Evolutionary conservation across 495 filamentous ascomycete species (phyloP).

Genomic region (Thermochaetoides thermophila): DNA sequence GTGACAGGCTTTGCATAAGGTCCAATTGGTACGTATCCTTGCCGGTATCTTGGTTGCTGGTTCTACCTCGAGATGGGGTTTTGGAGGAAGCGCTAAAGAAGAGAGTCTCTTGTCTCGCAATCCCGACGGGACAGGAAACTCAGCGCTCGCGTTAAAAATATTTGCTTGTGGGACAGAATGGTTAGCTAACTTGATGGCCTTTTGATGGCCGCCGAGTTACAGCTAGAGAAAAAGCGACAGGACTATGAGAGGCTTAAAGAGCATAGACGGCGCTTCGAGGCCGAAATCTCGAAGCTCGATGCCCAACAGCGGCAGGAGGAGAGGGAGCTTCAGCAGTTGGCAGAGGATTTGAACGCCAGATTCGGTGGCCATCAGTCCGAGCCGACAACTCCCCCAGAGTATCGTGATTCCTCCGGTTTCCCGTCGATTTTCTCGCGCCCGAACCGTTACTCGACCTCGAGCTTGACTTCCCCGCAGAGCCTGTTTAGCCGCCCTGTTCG

Average conservation of each 20-base stretch:
- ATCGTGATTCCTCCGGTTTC: slow-evolving; percentile 56
- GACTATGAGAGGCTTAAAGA: slow-evolving; percentile 78
- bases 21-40: slow-evolving; percentile 39
- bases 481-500: slow-evolving; percentile 59
- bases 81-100: too few relatives aligned
- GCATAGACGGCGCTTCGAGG: slow-evolving; percentile 70
- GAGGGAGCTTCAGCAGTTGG: slow-evolving; percentile 66
- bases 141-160: too few relatives aligned
- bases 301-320: slow-evolving; percentile 67
- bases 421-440: slow-evolving; percentile 59
- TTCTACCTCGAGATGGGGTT: slow-evolving; percentile 1
- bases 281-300: slow-evolving; percentile 74
- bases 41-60: background rate
- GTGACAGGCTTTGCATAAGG: slow-evolving; percentile 38
- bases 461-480: slow-evolving; percentile 64
- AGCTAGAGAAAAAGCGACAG: slow-evolving; percentile 87
- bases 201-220: too few relatives aligned
- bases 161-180: background rate
- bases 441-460: slow-evolving; percentile 71
- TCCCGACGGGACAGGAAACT: too few relatives aligned
- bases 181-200: slow-evolving; percentile 13
- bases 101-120: too few relatives aligned
- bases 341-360: slow-evolving; percentile 47
- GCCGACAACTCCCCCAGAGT: slow-evolving; percentile 93
- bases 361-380: slow-evolving; percentile 65